These are phyloP conservation scores for Claviceps capensis DNA, from an alignment of 2,329 filamentous ascomycete genomes.

Conservation along the genomic window DNA sequence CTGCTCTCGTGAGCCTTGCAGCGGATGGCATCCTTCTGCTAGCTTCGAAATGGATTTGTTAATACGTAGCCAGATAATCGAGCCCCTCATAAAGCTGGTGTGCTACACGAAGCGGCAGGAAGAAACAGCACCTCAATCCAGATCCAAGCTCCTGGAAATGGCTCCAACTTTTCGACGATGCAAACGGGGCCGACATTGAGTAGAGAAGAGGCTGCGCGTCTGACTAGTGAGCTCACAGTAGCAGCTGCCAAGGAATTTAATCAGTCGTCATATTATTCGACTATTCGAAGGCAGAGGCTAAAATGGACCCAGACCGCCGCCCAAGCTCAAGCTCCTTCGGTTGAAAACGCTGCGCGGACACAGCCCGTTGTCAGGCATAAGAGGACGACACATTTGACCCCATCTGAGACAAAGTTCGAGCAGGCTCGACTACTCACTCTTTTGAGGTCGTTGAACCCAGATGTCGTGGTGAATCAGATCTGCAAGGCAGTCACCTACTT, in stretches of 20 bases:
- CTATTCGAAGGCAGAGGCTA: slow-evolving; percentile 17
- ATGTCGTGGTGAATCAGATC: slow-evolving; percentile 45
- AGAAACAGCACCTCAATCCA: slow-evolving; percentile 48
- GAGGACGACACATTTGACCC: slow-evolving; percentile 9
- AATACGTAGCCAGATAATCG: background rate
- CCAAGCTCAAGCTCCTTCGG: background rate
- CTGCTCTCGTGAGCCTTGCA: background rate
- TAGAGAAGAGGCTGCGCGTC: slow-evolving; percentile 41
- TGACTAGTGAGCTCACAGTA: slow-evolving; percentile 47
- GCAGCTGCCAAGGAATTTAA: slow-evolving; percentile 43
- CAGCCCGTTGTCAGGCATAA: slow-evolving; percentile 1
- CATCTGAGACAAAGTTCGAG: slow-evolving; percentile 41
- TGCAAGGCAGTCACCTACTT: slow-evolving; percentile 51
- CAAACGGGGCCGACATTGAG: slow-evolving; percentile 41
- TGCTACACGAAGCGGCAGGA: slow-evolving; percentile 18
- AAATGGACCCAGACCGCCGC: background rate
- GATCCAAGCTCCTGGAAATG: slow-evolving; percentile 41
- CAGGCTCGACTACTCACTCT: slow-evolving; percentile 46
- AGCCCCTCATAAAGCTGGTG: background rate
- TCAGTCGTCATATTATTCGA: slow-evolving; percentile 37
- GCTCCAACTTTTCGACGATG: slow-evolving; percentile 50
- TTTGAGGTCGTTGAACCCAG: slow-evolving; percentile 39
- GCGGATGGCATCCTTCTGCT: background rate
- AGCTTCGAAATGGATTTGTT: background rate
- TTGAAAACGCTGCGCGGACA: background rate